A percentile compares a stretch with the other conserved stretches of the same genome.
Evolutionary conservation across 1,139 yeast genomes (phyloP).

Genomic region (Yamadazyma buinensis): DNA sequence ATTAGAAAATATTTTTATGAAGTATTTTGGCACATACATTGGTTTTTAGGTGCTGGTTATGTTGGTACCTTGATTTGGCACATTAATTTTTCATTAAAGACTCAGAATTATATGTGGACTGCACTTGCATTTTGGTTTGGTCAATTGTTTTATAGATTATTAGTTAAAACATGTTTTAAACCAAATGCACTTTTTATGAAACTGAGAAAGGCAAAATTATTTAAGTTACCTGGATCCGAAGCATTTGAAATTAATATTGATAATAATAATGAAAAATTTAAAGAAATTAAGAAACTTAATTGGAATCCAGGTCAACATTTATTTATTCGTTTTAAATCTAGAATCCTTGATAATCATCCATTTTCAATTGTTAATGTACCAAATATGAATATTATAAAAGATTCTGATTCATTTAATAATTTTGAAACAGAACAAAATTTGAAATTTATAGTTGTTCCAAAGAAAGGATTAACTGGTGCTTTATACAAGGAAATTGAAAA

Average conservation of each 20-base stretch:
- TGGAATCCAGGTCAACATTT: conserved; percentile 67
- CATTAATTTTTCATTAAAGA: conserved; percentile 30
- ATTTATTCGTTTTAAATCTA: conserved; percentile 44
- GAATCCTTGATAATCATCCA: conserved; percentile 57
- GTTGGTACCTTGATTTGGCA: conserved; percentile 54
- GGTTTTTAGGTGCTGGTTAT: conserved; percentile 56
- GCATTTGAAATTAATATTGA: conserved; percentile 42
- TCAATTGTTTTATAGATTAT: conserved; percentile 48
- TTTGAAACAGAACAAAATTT: conserved; percentile 17
- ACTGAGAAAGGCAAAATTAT: conserved; percentile 42
- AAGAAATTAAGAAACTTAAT: conserved; percentile 28
- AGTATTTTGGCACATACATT: conserved; percentile 52
- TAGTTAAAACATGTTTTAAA: conserved; percentile 49
- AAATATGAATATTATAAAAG: neutral
- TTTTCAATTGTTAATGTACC: conserved; percentile 51
- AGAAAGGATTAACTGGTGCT: conserved; percentile 46
- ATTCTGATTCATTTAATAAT: neutral
- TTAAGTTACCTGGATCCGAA: conserved; percentile 24
- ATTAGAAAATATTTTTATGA: conserved; percentile 49
- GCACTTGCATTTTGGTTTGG: conserved; percentile 54
- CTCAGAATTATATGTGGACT: conserved; percentile 51
- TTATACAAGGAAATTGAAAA: conserved; percentile 27
- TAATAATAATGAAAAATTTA: conserved; percentile 32
- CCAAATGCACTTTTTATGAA: conserved; percentile 42
- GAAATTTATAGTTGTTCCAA: conserved; percentile 49